Percentiles rank a stretch among this genome's conserved stretches.
These are phyloP conservation scores for Dillenia turbinata DNA, from an alignment of 164 flowering plant genomes.

Conservation along the genomic window DNA sequence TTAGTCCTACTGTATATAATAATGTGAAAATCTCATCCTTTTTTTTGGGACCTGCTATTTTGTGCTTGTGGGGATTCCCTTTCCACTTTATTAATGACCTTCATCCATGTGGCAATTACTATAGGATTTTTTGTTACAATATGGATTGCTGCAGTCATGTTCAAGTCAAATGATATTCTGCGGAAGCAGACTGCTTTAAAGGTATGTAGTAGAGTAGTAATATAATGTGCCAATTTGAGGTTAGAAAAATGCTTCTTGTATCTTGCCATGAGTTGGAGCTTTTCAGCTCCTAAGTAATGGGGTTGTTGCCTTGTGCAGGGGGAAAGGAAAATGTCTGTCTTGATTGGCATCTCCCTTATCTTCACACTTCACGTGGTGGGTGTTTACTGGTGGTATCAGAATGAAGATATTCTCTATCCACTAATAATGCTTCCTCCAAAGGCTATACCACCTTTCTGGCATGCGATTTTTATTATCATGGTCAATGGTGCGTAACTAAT, in stretches of 20 bases:
- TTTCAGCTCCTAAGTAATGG: neutral
- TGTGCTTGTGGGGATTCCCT: too few species aligned
- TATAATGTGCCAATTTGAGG: too few species aligned
- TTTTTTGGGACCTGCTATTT: too few species aligned
- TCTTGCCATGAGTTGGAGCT: too few species aligned
- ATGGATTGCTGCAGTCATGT: conserved; percentile 96
- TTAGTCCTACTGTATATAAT: too few species aligned
- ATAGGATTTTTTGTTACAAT: conserved; percentile 93
- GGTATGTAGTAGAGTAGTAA: conserved; percentile 29
- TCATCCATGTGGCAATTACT: conserved; percentile 13
- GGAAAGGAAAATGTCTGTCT: conserved; percentile 71
- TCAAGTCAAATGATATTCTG: conserved; percentile 92
- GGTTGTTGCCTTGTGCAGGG: conserved; percentile 55
- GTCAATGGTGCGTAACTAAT: conserved; percentile 63
- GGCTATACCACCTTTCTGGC: conserved; percentile 95
- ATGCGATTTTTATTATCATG: conserved; percentile 90
- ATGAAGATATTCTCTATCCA: conserved; percentile 82
- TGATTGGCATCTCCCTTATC: conserved; percentile 50
- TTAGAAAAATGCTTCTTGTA: too few species aligned
- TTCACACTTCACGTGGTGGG: conserved; percentile 69
- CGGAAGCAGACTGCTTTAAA: conserved; percentile 94
- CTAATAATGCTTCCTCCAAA: conserved; percentile 93
- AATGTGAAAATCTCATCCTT: too few species aligned
- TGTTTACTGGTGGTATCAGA: conserved; percentile 91
- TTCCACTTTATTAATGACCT: conserved; percentile 6